phyloP scores from a whole-genome alignment of 2,329 filamentous ascomycete species.

The Penicillium digitatum region DNA sequence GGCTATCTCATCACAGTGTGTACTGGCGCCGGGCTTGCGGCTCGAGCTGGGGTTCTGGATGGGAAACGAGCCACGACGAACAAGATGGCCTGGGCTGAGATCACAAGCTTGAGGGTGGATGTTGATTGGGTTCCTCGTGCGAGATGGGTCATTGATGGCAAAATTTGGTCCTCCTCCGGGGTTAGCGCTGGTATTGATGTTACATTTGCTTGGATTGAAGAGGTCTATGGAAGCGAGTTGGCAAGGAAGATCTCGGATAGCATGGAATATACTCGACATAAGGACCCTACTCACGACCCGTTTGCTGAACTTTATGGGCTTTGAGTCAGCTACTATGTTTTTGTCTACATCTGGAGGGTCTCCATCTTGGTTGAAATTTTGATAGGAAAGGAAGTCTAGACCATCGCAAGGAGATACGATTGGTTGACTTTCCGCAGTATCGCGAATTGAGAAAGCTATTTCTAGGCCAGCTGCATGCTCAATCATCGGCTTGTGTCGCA shows the following conservation, averaged over 20 bases:
- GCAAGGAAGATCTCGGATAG: constrained; percentile 48
- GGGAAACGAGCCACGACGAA: constrained; percentile 63
- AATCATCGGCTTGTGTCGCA: neutral
- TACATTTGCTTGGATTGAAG: constrained; percentile 54
- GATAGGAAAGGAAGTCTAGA: no score
- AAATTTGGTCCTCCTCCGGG: constrained; percentile 64
- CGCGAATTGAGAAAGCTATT: neutral
- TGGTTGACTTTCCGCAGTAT: neutral
- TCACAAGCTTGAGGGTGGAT: constrained; percentile 47
- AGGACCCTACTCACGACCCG: constrained; percentile 51
- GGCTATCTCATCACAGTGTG: constrained; percentile 62
- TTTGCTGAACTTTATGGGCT: constrained; percentile 46
- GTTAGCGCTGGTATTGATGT: constrained; percentile 62
- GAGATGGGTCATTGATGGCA: constrained; percentile 62
- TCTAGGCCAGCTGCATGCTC: neutral
- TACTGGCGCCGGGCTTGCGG: constrained; percentile 59
- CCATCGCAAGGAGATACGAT: neutral
- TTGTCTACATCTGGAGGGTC: no score
- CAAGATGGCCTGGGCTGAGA: constrained; percentile 54
- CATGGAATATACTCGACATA: constrained; percentile 58
- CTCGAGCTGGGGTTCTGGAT: constrained; percentile 58
- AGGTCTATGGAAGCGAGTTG: constrained; percentile 52
- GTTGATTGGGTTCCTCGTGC: constrained; percentile 60
- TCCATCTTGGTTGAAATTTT: neutral
- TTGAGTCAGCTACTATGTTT: neutral